These are phyloP conservation scores for Astrephomene gubernaculifera DNA, from an alignment of 139 green algal species.

Conservation along the genomic window DNA sequence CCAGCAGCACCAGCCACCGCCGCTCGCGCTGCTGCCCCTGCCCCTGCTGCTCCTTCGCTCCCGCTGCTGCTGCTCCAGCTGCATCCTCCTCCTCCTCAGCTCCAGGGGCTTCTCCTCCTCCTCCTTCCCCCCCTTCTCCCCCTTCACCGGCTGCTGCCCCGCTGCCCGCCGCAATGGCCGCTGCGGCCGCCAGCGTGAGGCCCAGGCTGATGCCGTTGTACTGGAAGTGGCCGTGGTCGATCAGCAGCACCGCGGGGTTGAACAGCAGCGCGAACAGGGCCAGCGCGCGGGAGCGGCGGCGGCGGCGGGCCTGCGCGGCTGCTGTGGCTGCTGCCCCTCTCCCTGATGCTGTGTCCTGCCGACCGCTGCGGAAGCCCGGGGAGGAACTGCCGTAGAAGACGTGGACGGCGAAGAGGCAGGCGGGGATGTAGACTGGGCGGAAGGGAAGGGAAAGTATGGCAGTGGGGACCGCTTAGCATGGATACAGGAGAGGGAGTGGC, in stretches of 20 bases:
- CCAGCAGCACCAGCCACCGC: slow-evolving; percentile 61
- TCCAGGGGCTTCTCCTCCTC: no score
- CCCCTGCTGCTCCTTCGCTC: no score
- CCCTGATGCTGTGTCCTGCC: no score
- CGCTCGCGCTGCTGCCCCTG: no score
- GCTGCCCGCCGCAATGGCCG: slow-evolving; percentile 24
- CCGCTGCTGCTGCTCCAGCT: no score
- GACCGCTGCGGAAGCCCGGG: background rate
- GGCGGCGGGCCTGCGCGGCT: background rate
- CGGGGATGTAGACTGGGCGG: slow-evolving; percentile 91
- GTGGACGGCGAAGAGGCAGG: slow-evolving; percentile 45
- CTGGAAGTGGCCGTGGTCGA: slow-evolving; percentile 99
- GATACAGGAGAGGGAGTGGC: no score
- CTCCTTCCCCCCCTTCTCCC: no score
- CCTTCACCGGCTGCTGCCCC: no score
- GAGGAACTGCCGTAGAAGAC: slow-evolving; percentile 31
- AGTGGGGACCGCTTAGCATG: no score
- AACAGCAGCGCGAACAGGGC: slow-evolving; percentile 75
- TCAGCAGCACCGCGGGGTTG: slow-evolving; percentile 87
- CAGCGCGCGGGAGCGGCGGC: slow-evolving; percentile 15
- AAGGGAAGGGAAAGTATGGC: no score
- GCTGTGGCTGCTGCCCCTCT: no score
- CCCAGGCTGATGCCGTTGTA: slow-evolving; percentile 71
- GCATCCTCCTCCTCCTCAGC: no score
- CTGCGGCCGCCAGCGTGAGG: slow-evolving; percentile 31